phyloP scores from a whole-genome alignment of 2,329 filamentous ascomycete species.

The Aureobasidium lini region DNA sequence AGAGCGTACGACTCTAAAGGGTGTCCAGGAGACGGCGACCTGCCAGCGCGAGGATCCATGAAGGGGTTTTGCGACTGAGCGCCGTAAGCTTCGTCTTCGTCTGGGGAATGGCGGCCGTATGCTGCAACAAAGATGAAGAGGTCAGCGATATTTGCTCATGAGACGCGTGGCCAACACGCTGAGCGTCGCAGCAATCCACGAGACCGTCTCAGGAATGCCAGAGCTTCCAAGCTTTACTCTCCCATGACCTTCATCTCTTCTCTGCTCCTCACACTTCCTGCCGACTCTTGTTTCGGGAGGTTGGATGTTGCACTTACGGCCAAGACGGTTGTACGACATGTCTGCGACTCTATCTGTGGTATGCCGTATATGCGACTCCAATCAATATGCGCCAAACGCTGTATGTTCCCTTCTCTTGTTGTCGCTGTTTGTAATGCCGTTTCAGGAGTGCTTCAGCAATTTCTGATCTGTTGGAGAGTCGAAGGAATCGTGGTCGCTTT shows the following conservation, averaged over 20 bases:
- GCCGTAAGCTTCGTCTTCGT: slow-evolving; percentile 22
- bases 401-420: neutral
- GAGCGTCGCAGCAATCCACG: neutral
- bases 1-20: slow-evolving; percentile 73
- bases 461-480: neutral
- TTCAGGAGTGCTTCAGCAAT: neutral
- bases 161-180: neutral
- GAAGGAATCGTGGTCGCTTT: neutral
- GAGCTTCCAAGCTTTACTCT: neutral
- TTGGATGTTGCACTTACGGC: slow-evolving; percentile 32
- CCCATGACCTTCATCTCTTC: neutral
- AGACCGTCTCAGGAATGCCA: slow-evolving; percentile 3
- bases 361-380: neutral
- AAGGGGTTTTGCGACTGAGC: slow-evolving; percentile 24
- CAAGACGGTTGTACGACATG: slow-evolving; percentile 70
- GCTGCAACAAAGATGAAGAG: slow-evolving; percentile 7
- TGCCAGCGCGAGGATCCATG: slow-evolving; percentile 50
- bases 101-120: slow-evolving; percentile 17
- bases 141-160: slow-evolving; percentile 7
- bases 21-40: slow-evolving; percentile 70
- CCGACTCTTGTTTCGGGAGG: neutral
- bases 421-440: neutral
- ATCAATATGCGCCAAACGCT: neutral
- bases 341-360: slow-evolving; percentile 3
- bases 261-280: neutral